phyloP scores from a whole-genome alignment of 148 eudicot species.

The Camellia granthamiana region DNA sequence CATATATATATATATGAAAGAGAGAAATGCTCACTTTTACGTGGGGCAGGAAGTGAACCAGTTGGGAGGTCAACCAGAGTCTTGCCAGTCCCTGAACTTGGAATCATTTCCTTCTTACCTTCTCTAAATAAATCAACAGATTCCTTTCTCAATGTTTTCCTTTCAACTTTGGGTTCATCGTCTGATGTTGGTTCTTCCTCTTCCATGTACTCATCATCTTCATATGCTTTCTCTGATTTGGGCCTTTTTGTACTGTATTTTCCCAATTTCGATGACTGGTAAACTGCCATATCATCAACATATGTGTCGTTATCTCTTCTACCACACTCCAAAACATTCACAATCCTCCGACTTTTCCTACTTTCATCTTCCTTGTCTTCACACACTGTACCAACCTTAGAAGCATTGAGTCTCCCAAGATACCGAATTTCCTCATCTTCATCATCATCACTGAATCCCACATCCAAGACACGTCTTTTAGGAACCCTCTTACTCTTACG shows the following conservation, averaged over 20 bases:
- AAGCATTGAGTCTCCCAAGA: conserved; percentile 55
- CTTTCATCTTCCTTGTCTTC: conserved; percentile 16
- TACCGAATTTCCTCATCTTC: conserved; percentile 72
- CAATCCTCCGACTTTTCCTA: conserved; percentile 11
- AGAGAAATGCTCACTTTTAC: conserved; percentile 33
- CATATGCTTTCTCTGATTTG: conserved; percentile 10
- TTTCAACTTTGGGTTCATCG: conserved; percentile 28
- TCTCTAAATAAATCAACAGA: conserved; percentile 18
- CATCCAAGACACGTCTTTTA: conserved; percentile 40
- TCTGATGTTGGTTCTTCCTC: conserved; percentile 36
- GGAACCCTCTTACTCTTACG: conserved; percentile 44
- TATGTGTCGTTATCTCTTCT: not conserved
- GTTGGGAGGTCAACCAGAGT: conserved; percentile 31
- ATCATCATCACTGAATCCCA: conserved; percentile 46
- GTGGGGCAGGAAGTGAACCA: conserved; percentile 38
- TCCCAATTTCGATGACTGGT: not conserved
- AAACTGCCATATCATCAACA: conserved; percentile 15
- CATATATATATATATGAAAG: not conserved
- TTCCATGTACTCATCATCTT: conserved; percentile 29
- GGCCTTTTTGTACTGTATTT: not conserved
- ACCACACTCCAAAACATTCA: conserved; percentile 10
- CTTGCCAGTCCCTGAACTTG: conserved; percentile 28
- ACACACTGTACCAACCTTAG: conserved; percentile 30
- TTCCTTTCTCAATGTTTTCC: conserved; percentile 22
- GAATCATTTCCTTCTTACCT: conserved; percentile 31